A percentile compares a stretch with the other conserved stretches of the same genome.
Evolutionary conservation across 352 stramenopile genomes (phyloP).

Genomic region (Halophytophthora polymorphica): DNA sequence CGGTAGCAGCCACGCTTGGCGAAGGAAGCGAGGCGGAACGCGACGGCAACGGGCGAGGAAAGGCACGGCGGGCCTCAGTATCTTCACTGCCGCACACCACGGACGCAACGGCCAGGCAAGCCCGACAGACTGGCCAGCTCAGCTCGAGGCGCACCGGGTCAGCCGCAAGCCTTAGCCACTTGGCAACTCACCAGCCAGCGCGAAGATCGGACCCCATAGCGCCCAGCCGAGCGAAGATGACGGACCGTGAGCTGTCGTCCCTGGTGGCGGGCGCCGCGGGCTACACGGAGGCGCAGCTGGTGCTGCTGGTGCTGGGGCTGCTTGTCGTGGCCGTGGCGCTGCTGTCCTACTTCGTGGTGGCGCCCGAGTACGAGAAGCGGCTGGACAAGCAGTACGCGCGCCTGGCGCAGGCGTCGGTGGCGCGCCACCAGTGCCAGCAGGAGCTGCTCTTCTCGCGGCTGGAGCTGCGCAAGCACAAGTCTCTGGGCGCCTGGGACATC

Average conservation of each 20-base stretch:
- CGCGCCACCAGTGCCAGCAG: constrained; percentile 21
- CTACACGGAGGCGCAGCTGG: constrained; percentile 51
- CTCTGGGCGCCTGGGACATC: constrained; percentile 41
- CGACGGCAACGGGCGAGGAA: constrained; percentile 27
- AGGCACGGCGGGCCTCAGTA: constrained; percentile 18
- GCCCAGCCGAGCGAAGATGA: constrained; percentile 6
- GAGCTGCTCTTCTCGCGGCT: constrained; percentile 18
- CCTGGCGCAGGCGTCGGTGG: constrained; percentile 29
- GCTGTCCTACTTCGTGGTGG: constrained; percentile 80
- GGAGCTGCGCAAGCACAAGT: constrained; percentile 36
- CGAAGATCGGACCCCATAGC: background rate
- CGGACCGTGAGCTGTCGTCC: constrained; percentile 15
- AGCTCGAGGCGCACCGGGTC: too few species aligned
- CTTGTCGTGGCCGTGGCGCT: constrained; percentile 57
- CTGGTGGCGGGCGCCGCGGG: constrained; percentile 14
- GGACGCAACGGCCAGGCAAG: background rate
- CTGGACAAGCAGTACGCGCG: constrained; percentile 57
- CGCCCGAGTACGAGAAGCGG: constrained; percentile 71
- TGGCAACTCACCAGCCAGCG: constrained; percentile 14
- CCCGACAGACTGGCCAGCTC: too few species aligned
- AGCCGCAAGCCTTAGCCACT: constrained; percentile 6
- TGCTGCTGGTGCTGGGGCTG: constrained; percentile 45
- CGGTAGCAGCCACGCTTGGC: background rate
- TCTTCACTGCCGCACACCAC: background rate
- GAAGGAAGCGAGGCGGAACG: constrained; percentile 12